These are phyloP conservation scores for Ceratocystis ficicola DNA, from an alignment of 2,329 filamentous ascomycete species.

Conservation along the genomic window DNA sequence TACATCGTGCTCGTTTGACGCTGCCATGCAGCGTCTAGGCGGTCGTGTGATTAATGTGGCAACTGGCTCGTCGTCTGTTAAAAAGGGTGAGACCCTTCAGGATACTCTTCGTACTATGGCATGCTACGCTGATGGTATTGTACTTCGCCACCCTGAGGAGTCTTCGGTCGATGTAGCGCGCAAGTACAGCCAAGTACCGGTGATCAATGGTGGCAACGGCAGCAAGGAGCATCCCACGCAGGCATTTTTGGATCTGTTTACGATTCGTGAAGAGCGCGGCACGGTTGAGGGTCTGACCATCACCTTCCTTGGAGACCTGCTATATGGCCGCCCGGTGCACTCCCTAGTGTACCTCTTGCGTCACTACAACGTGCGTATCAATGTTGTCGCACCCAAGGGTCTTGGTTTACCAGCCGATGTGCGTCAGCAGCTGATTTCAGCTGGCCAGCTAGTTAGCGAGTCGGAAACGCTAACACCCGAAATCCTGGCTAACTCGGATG, in stretches of 20 bases:
- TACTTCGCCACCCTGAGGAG: slow-evolving; percentile 86
- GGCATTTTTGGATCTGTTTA: slow-evolving; percentile 94
- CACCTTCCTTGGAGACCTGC: slow-evolving; percentile 87
- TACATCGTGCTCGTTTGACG: slow-evolving; percentile 90
- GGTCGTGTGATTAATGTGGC: slow-evolving; percentile 73
- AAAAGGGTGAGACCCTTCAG: slow-evolving; percentile 88
- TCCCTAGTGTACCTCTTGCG: slow-evolving; percentile 86
- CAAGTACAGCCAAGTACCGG: slow-evolving; percentile 77
- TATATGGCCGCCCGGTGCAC: slow-evolving; percentile 89
- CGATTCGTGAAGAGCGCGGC: slow-evolving; percentile 92
- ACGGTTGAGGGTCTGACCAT: slow-evolving; percentile 92
- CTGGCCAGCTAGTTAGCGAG: slow-evolving; percentile 66
- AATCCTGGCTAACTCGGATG: slow-evolving; percentile 74
- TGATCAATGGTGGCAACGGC: slow-evolving; percentile 96
- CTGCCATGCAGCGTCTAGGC: slow-evolving; percentile 95
- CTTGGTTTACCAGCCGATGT: slow-evolving; percentile 67
- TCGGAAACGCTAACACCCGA: slow-evolving; percentile 71
- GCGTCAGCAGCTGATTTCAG: slow-evolving; percentile 54
- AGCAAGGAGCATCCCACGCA: slow-evolving; percentile 94
- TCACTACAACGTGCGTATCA: slow-evolving; percentile 89
- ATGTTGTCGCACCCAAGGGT: slow-evolving; percentile 74
- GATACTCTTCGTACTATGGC: slow-evolving; percentile 88
- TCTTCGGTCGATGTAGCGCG: slow-evolving; percentile 67
- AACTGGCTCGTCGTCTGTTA: slow-evolving; percentile 72
- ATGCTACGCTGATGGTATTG: slow-evolving; percentile 88